Conservation (phyloP, 768 basidiomycete species). For the Inosperma sp. region DNA sequence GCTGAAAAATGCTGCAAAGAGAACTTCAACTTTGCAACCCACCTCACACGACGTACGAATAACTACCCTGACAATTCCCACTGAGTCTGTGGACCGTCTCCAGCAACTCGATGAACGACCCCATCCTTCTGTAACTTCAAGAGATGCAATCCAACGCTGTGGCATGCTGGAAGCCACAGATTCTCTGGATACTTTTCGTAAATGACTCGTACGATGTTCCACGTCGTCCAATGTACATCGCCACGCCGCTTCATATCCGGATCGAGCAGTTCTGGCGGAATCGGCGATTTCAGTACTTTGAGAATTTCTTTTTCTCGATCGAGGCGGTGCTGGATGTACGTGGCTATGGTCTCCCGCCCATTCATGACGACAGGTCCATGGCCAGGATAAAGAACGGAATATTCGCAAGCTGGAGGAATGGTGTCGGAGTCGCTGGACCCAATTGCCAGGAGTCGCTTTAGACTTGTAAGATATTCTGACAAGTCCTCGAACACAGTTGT, state of each 20-base stretch:
- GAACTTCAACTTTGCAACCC: too few species aligned
- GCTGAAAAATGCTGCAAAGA: too few species aligned
- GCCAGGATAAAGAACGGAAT: conserved; percentile 71
- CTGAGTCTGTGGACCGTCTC: conserved; percentile 44
- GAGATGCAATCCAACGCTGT: conserved; percentile 65
- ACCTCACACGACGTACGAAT: too few species aligned
- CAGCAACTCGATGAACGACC: conserved; percentile 45
- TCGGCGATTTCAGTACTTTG: conserved; percentile 36
- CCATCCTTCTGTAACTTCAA: conserved; percentile 67
- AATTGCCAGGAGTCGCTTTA: conserved; percentile 54
- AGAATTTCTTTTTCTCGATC: conserved; percentile 80
- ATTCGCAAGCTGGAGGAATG: conserved; percentile 17
- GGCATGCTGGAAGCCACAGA: conserved; percentile 70
- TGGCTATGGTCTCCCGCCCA: conserved; percentile 55
- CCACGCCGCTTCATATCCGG: conserved; percentile 9
- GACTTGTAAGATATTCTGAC: conserved; percentile 57
- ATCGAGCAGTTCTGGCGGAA: conserved; percentile 23
- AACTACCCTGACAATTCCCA: too few species aligned
- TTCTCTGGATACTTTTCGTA: conserved; percentile 70
- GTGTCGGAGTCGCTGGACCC: conserved; percentile 20
- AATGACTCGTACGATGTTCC: conserved; percentile 58
- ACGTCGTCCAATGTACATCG: conserved; percentile 49
- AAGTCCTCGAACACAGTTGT: conserved; percentile 89
- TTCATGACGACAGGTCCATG: conserved; percentile 78
- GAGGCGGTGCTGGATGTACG: conserved; percentile 77